Conservation (phyloP, 371 early-diverging fungal genomes). For the Rhizopus stolonifer region DNA sequence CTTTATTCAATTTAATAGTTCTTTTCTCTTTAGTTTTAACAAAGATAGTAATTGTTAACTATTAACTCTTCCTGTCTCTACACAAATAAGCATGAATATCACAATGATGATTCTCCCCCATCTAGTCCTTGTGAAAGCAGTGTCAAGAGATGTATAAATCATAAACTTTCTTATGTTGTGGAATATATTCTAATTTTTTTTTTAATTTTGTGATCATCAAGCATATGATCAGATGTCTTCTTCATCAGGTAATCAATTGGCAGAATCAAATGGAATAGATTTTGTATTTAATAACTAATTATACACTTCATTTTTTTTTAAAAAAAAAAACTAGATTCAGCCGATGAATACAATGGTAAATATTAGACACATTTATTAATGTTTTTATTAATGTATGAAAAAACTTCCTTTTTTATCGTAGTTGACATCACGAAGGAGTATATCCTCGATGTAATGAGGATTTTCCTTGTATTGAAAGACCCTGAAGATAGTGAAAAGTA, state of each 20-base stretch:
- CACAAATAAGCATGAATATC: no score
- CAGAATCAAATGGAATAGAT: constrained; percentile 2
- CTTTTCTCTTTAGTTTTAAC: no score
- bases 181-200: constrained; percentile 3
- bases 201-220: constrained; percentile 2
- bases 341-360: constrained; percentile 2
- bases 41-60: no score
- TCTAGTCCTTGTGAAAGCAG: neutral
- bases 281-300: constrained; percentile 1
- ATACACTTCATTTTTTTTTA: constrained; percentile 4
- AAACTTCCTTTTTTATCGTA: constrained; percentile 6
- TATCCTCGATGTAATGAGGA: constrained; percentile 8
- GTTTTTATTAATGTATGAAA: constrained; percentile 5
- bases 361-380: constrained; percentile 6
- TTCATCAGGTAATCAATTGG: neutral
- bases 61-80: no score
- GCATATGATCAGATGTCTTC: constrained; percentile 4
- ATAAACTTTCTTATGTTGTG: neutral
- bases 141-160: constrained; percentile 6
- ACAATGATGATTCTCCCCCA: constrained; percentile 1
- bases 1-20: no score
- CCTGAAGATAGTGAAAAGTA: constrained; percentile 8
- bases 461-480: constrained; percentile 2
- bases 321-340: constrained; percentile 9
- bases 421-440: constrained; percentile 7